These are phyloP conservation scores for Lotus japonicus DNA, from an alignment of 306 rosid species.

Conservation along the genomic window DNA sequence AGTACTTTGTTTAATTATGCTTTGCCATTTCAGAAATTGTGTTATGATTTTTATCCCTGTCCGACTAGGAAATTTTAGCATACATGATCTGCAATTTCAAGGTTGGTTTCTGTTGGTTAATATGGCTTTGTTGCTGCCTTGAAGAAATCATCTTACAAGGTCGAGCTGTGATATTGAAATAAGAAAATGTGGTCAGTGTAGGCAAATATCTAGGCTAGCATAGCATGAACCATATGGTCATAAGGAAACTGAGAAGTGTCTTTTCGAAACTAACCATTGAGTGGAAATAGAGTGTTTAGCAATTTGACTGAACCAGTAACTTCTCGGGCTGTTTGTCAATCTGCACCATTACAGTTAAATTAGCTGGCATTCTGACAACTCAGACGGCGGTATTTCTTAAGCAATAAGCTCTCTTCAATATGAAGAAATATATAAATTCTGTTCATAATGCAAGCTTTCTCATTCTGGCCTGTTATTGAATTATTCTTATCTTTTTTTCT, in stretches of 20 bases:
- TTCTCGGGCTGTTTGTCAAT: neutral
- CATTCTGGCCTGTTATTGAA: neutral
- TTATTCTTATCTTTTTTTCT: neutral
- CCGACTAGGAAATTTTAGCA: neutral
- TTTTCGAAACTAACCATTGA: slow-evolving; percentile 2
- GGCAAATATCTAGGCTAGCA: neutral
- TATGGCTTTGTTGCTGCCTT: neutral
- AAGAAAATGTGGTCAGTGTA: neutral
- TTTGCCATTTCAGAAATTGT: neutral
- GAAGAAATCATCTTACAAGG: neutral
- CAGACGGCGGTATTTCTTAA: neutral
- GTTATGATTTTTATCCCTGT: neutral
- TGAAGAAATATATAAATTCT: neutral
- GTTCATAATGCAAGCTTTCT: no score
- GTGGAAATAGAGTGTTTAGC: neutral
- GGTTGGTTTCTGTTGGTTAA: slow-evolving; percentile 9
- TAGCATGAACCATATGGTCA: neutral
- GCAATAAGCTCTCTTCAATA: neutral
- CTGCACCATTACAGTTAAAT: neutral
- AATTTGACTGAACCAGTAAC: slow-evolving; percentile 11
- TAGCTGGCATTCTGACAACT: neutral
- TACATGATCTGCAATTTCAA: neutral
- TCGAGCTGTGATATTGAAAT: neutral
- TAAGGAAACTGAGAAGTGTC: neutral
- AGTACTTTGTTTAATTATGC: neutral